phyloP scores from a whole-genome alignment of 192 early-diverging fungal genomes.

The Pilaira anomala region DNA sequence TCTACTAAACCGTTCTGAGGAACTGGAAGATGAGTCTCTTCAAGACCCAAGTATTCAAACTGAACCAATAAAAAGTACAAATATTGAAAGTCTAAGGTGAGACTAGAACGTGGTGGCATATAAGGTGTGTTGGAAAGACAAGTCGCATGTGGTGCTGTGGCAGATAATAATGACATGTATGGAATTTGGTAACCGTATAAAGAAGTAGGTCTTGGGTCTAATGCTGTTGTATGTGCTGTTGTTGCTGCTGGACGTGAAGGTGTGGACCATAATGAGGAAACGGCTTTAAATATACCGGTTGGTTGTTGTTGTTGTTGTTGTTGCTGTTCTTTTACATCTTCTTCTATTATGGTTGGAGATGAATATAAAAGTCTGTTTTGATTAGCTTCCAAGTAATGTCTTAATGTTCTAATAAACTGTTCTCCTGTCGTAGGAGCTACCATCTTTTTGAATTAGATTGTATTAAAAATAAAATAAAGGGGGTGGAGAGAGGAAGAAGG shows the following conservation, averaged over 20 bases:
- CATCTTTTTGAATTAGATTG: not conserved
- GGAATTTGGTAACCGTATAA: constrained; percentile 25
- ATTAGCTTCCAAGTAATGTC: constrained; percentile 53
- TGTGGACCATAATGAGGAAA: constrained; percentile 20
- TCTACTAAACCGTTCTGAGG: constrained; percentile 27
- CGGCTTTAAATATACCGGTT: not conserved
- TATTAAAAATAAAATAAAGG: not conserved
- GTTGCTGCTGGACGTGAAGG: not conserved
- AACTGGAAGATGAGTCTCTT: constrained; percentile 25
- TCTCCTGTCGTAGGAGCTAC: constrained; percentile 39
- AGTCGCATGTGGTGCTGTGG: constrained; percentile 28
- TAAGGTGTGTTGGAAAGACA: constrained; percentile 23
- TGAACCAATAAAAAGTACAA: constrained; percentile 42
- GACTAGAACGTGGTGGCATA: constrained; percentile 13
- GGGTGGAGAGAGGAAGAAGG: not conserved
- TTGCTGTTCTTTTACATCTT: constrained; percentile 14
- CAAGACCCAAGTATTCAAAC: constrained; percentile 43
- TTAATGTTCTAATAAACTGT: constrained; percentile 52
- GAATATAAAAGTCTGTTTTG: constrained; percentile 37
- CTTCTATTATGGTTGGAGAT: constrained; percentile 1
- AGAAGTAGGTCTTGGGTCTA: constrained; percentile 16
- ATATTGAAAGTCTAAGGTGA: constrained; percentile 41
- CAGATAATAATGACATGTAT: constrained; percentile 28
- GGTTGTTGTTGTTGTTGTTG: too few relatives aligned
- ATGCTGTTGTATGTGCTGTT: constrained; percentile 10